These are phyloP conservation scores for Verticillium albo-atrum DNA, from an alignment of 2,329 filamentous ascomycete species.

Conservation along the genomic window DNA sequence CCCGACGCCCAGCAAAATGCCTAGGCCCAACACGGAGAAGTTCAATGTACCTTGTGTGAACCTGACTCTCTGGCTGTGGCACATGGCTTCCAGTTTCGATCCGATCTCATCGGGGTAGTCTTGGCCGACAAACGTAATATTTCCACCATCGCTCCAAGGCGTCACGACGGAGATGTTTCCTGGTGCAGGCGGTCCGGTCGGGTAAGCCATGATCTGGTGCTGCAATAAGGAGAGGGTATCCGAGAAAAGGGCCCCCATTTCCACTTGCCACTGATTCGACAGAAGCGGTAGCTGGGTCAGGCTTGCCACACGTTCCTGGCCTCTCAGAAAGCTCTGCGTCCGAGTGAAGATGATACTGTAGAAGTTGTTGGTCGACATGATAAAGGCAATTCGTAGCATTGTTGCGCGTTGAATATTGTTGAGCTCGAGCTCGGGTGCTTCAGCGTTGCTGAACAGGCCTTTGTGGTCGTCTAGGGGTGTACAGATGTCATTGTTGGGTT, in stretches of 20 bases:
- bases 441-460: not conserved
- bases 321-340: not conserved
- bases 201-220: not conserved
- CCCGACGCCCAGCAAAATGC: not conserved
- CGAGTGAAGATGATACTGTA: slow-evolving; percentile 3
- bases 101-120: not conserved
- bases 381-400: not conserved
- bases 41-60: slow-evolving; percentile 3
- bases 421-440: not conserved
- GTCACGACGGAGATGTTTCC: not conserved
- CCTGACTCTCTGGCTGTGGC: not conserved
- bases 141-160: not conserved
- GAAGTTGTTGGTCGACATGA: not conserved
- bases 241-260: slow-evolving; percentile 2
- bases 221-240: not conserved
- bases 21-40: slow-evolving; percentile 4
- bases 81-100: not conserved
- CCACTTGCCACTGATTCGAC: slow-evolving; percentile 4
- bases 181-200: not conserved
- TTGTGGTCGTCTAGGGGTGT: not conserved
- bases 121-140: not conserved
- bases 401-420: not conserved
- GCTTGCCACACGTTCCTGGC: slow-evolving; percentile 1
- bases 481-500: slow-evolving; percentile 4
- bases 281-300: slow-evolving; percentile 1